Conservation (phyloP, 1,284 basidiomycete genomes). For the Neotropicomus parvogracilis region DNA sequence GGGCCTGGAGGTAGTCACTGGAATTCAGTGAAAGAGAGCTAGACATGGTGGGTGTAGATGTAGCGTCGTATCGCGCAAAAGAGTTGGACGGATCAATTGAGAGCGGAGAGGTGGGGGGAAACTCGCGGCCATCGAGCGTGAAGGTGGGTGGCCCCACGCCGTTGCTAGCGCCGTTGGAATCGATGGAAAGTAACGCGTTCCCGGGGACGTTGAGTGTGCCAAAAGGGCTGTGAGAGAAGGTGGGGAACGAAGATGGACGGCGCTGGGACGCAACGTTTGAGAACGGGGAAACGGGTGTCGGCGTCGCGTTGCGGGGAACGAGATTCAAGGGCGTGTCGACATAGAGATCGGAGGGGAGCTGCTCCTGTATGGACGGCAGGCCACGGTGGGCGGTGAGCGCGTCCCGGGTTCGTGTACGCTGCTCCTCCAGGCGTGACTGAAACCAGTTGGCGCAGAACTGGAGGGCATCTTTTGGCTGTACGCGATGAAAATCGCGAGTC, state of each 20-base stretch:
- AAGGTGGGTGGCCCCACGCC: conserved; percentile 47
- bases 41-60: conserved; percentile 45
- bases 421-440: conserved; percentile 80
- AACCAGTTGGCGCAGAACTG: conserved; percentile 98
- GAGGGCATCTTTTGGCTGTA: conserved; percentile 83
- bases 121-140: conserved; percentile 53
- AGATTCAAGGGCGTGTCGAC: conserved; percentile 49
- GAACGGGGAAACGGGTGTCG: conserved; percentile 47
- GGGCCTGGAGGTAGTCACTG: conserved; percentile 62
- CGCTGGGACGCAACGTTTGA: conserved; percentile 45
- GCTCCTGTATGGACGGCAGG: conserved; percentile 44
- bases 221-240: conserved; percentile 63
- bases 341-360: conserved; percentile 57
- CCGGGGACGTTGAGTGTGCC: conserved; percentile 74
- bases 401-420: conserved; percentile 70
- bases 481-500: conserved; percentile 80
- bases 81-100: conserved; percentile 41
- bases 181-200: conserved; percentile 62
- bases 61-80: conserved; percentile 48
- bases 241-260: conserved; percentile 47
- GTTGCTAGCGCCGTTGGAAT: conserved; percentile 30
- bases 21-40: conserved; percentile 43
- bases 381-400: conserved; percentile 48
- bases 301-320: conserved; percentile 28
- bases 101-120: conserved; percentile 61